A percentile compares a stretch with the other conserved stretches of the same genome.
These are phyloP conservation scores for Acacia crassicarpa DNA, from an alignment of 306 rosid genomes.

Conservation along the genomic window DNA sequence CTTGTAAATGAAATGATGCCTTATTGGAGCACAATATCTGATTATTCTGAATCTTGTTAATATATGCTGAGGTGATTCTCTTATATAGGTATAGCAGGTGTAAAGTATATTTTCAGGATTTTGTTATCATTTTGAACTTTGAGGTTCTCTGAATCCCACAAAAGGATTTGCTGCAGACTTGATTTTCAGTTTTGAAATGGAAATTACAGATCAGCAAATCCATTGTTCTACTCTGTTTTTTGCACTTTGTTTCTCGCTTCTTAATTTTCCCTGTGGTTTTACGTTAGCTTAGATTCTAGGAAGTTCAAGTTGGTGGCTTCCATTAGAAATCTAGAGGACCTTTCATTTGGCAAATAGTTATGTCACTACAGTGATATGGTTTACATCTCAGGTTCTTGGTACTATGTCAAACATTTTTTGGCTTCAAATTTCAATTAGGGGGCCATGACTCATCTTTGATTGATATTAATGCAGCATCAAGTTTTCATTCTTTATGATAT, in stretches of 20 bases:
- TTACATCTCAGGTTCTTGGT: not conserved
- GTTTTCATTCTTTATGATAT: not conserved
- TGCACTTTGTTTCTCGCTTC: not conserved
- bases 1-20: not conserved
- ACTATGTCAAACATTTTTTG: not conserved
- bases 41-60: not conserved
- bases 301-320: not conserved
- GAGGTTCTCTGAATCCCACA: not conserved
- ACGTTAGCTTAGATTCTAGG: not conserved
- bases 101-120: not conserved
- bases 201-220: not conserved
- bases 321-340: not conserved
- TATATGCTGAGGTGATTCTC: not conserved
- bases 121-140: constrained; percentile 8
- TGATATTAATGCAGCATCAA: not conserved
- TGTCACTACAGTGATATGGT: not conserved
- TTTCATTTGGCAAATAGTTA: not conserved
- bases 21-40: not conserved
- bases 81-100: not conserved
- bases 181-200: not conserved
- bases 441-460: not conserved
- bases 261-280: not conserved
- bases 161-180: not conserved
- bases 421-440: not conserved
- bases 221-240: not conserved